Percentiles rank a stretch among this genome's conserved stretches.
phyloP scores from a whole-genome alignment of 495 filamentous ascomycete species.

The Penicillium mononematosum region DNA sequence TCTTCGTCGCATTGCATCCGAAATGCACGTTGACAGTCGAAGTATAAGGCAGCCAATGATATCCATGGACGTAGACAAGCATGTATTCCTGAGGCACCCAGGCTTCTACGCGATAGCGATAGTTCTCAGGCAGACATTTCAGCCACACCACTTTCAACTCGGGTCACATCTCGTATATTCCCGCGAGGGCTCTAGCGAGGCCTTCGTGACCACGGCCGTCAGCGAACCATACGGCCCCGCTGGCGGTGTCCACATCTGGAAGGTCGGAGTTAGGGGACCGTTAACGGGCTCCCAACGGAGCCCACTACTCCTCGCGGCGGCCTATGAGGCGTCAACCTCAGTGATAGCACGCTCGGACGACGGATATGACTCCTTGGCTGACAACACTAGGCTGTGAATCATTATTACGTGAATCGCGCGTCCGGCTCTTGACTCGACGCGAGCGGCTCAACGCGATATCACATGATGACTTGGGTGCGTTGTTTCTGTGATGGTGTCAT shows the following conservation, averaged over 20 bases:
- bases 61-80: neutral
- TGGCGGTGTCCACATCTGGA: conserved; percentile 6
- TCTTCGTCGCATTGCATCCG: neutral
- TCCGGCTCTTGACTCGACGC: neutral
- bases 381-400: conserved; percentile 10
- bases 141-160: conserved; percentile 2
- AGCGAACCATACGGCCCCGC: neutral
- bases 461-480: conserved; percentile 1
- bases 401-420: conserved; percentile 4
- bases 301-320: neutral
- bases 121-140: conserved; percentile 4
- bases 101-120: conserved; percentile 6
- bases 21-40: neutral
- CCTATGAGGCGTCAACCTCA: neutral
- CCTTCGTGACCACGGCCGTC: conserved; percentile 4
- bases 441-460: conserved; percentile 7
- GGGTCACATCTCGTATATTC: neutral
- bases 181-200: conserved; percentile 1
- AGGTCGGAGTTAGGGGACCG: conserved; percentile 7
- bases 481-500: neutral
- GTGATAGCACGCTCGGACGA: neutral
- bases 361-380: neutral
- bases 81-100: conserved; percentile 8
- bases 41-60: conserved; percentile 13
- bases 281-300: neutral